These are phyloP conservation scores for Penicillium sp. DNA, from an alignment of 2,329 filamentous ascomycete genomes.

Conservation along the genomic window DNA sequence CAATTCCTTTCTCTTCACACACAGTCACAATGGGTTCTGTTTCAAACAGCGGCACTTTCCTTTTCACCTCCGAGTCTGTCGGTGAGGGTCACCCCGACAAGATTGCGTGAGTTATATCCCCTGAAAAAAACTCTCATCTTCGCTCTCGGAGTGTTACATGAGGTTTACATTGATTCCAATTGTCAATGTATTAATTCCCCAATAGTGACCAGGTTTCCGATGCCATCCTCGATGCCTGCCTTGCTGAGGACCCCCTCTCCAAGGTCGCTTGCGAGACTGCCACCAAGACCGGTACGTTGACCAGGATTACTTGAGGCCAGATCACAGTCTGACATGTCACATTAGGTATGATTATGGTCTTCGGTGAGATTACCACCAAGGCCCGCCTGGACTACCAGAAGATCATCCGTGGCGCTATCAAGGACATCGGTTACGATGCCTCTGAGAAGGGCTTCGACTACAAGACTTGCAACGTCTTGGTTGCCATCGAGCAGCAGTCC, in stretches of 20 bases:
- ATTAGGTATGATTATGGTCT: conserved; percentile 89
- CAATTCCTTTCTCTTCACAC: conserved; percentile 16
- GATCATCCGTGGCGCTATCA: conserved; percentile 89
- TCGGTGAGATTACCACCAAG: conserved; percentile 98
- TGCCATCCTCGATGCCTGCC: conserved; percentile 96
- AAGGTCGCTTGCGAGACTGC: conserved; percentile 99
- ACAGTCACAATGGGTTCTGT: conserved; percentile 60
- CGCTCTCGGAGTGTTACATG: background rate
- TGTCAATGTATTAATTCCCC: conserved; percentile 15
- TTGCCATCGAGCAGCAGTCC: conserved; percentile 99
- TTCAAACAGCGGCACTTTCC: conserved; percentile 64
- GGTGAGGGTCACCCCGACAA: conserved; percentile 93
- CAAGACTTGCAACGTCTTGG: conserved; percentile 98
- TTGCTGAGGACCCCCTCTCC: conserved; percentile 90
- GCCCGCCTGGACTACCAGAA: conserved; percentile 96
- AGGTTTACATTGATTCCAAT: background rate
- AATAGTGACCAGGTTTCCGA: conserved; percentile 89
- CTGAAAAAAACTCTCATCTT: background rate
- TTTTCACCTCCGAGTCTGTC: conserved; percentile 88
- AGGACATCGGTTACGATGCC: conserved; percentile 98
- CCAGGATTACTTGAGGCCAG: conserved; percentile 5
- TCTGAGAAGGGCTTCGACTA: conserved; percentile 99
- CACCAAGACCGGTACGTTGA: conserved; percentile 83
- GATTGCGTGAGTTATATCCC: conserved; percentile 63
- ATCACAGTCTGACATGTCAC: conserved; percentile 13